phyloP scores from a whole-genome alignment of 1,284 basidiomycete genomes.

The Rhodotorula glutinis region DNA sequence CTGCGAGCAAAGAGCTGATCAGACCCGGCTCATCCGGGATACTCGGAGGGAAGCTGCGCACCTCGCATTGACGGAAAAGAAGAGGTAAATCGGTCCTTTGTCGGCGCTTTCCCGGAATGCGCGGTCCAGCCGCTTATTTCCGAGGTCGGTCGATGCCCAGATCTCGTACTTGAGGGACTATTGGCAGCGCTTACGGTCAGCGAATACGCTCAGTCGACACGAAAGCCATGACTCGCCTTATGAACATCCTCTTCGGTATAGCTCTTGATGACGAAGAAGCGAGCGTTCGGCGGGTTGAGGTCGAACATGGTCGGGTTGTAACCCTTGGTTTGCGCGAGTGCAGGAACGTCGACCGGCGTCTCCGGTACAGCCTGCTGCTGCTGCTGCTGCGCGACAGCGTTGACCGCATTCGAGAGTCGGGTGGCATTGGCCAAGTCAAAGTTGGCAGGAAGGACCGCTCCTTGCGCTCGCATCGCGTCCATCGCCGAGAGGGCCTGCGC shows the following conservation, averaged over 20 bases:
- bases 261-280: conserved; percentile 95
- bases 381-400: neutral
- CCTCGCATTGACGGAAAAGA: conserved; percentile 93
- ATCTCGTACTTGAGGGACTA: conserved; percentile 60
- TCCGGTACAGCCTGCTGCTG: conserved; percentile 13
- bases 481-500: conserved; percentile 29
- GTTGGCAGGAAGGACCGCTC: conserved; percentile 11
- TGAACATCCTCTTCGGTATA: conserved; percentile 98
- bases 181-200: neutral
- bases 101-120: conserved; percentile 88
- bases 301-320: conserved; percentile 87
- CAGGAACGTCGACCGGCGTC: conserved; percentile 66
- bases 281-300: conserved; percentile 71
- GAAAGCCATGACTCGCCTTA: conserved; percentile 53
- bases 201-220: conserved; percentile 61
- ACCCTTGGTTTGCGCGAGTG: conserved; percentile 78
- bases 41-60: conserved; percentile 41
- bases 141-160: conserved; percentile 92
- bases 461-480: conserved; percentile 32
- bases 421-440: conserved; percentile 6
- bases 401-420: neutral
- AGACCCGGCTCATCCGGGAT: neutral
- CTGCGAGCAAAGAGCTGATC: conserved; percentile 49
- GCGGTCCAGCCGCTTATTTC: conserved; percentile 90
- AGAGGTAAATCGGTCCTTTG: conserved; percentile 86